Evolutionary conservation across 768 basidiomycete species (phyloP).

Genomic region (Boletus reticuloceps): DNA sequence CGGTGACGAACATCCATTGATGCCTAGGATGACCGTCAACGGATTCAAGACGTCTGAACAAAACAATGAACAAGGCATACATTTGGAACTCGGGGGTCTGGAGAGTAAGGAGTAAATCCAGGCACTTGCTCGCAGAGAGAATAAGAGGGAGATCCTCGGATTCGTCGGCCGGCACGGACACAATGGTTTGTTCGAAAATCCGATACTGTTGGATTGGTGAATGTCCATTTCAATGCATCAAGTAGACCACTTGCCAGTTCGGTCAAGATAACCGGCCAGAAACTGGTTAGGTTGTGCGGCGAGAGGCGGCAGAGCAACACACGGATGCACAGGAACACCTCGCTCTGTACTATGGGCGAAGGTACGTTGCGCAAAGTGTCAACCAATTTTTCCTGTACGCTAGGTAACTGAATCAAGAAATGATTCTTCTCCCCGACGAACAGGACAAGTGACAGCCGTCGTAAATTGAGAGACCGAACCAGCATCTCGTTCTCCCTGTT

Average conservation of each 20-base stretch:
- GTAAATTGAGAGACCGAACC: constrained; percentile 78
- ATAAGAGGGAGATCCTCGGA: constrained; percentile 83
- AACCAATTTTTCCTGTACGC: constrained; percentile 95
- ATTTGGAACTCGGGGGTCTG: constrained; percentile 99
- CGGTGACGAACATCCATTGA: constrained; percentile 98
- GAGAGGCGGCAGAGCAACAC: constrained; percentile 89
- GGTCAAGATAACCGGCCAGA: constrained; percentile 95
- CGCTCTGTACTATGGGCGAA: constrained; percentile 84
- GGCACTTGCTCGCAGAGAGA: constrained; percentile 88
- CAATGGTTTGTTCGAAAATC: constrained; percentile 80
- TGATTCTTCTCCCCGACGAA: constrained; percentile 88
- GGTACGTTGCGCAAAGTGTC: constrained; percentile 82
- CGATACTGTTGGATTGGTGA: constrained; percentile 60
- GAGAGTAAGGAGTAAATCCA: constrained; percentile 88
- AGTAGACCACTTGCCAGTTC: constrained; percentile 63
- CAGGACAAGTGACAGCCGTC: constrained; percentile 84
- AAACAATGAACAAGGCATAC: constrained; percentile 39
- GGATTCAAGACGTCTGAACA: not conserved
- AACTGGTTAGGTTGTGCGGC: constrained; percentile 87
- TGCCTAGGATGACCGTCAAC: constrained; percentile 48
- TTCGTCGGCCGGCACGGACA: constrained; percentile 68
- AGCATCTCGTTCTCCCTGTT: constrained; percentile 94
- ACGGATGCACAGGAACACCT: constrained; percentile 92
- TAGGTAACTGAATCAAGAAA: constrained; percentile 84
- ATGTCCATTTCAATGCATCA: not conserved